Conservation (phyloP, 257 asterid genomes). For the Misopates orontium region DNA sequence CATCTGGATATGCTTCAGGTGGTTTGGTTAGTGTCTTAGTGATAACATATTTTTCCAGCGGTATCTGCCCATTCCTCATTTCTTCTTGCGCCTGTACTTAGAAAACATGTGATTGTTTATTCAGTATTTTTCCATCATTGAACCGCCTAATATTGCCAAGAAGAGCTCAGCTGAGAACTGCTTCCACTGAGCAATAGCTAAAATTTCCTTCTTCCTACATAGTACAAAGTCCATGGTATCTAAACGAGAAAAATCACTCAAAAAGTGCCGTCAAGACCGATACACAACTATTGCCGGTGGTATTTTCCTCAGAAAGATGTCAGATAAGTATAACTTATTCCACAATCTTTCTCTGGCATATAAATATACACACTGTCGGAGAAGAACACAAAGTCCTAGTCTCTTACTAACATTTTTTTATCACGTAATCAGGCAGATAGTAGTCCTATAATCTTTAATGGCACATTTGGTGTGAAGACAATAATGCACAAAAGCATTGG, state of each 20-base stretch:
- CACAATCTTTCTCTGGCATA: neutral
- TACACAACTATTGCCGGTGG: constrained; percentile 16
- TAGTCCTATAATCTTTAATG: neutral
- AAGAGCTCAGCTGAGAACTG: constrained; percentile 9
- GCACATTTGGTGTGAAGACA: neutral
- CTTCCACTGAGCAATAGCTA: constrained; percentile 15
- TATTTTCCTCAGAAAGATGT: constrained; percentile 17
- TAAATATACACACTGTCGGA: constrained; percentile 11
- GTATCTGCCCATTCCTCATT: constrained; percentile 86
- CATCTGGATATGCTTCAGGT: constrained; percentile 97
- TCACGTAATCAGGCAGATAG: constrained; percentile 15
- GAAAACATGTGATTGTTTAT: constrained; percentile 8
- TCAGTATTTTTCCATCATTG: constrained; percentile 16
- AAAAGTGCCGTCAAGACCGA: neutral
- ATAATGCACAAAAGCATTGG: neutral
- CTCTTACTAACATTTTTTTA: constrained; percentile 5
- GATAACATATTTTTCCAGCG: constrained; percentile 83
- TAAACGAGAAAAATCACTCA: constrained; percentile 12
- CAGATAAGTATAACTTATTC: neutral
- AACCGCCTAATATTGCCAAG: constrained; percentile 12
- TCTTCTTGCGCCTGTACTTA: constrained; percentile 79
- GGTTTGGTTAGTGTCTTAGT: constrained; percentile 88
- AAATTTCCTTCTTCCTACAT: constrained; percentile 14
- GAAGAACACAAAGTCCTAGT: constrained; percentile 1
- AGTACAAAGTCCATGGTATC: neutral